Conservation (phyloP, 2,329 filamentous ascomycete genomes). For the Periconia macrospinosa region DNA sequence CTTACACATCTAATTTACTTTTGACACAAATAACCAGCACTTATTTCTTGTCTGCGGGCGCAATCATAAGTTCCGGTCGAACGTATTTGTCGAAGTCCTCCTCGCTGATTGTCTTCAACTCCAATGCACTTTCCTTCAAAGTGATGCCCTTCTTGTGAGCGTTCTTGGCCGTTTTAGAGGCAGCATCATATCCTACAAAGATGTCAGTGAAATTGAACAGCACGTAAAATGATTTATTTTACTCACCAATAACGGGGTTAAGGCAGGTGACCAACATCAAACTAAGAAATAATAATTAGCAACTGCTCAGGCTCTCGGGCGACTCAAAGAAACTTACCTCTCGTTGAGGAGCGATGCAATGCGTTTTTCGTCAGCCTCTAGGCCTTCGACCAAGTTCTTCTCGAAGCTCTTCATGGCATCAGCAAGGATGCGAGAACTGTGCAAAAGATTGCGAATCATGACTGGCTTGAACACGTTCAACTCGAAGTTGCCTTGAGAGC, state of each 20-base stretch:
- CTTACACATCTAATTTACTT: conserved; percentile 3
- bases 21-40: not conserved
- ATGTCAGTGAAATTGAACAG: conserved; percentile 18
- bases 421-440: conserved; percentile 83
- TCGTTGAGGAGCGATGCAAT: conserved; percentile 90
- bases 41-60: conserved; percentile 70
- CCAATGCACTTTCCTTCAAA: conserved; percentile 89
- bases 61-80: conserved; percentile 92
- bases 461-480: conserved; percentile 99
- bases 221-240: not conserved
- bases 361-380: conserved; percentile 91
- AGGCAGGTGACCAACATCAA: conserved; percentile 98
- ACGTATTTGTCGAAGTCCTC: conserved; percentile 91
- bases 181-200: conserved; percentile 34
- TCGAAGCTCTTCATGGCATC: conserved; percentile 96
- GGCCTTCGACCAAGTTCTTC: conserved; percentile 84
- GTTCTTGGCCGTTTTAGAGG: conserved; percentile 58
- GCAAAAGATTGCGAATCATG: conserved; percentile 90
- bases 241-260: conserved; percentile 92
- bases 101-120: conserved; percentile 84
- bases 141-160: conserved; percentile 98
- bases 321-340: conserved; percentile 62
- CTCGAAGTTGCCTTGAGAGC: conserved; percentile 98
- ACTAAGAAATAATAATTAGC: conserved; percentile 49
- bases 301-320: not conserved